Conservation (phyloP, 2,329 filamentous ascomycete genomes). For the Capronia epimyces region DNA sequence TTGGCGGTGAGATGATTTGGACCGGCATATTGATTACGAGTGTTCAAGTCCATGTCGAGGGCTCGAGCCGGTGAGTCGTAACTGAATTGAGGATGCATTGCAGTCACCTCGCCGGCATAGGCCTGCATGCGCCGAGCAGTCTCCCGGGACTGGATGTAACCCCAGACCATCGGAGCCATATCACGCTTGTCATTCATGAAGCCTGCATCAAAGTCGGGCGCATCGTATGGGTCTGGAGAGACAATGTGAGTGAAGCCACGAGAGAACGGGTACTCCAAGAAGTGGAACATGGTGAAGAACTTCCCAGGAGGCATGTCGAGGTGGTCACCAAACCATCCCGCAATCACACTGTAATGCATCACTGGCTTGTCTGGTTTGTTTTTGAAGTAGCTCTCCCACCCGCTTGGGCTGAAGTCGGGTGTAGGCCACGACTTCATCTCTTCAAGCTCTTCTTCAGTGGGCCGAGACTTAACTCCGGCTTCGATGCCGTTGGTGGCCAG, state of each 20-base stretch:
- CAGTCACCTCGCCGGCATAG: slow-evolving; percentile 66
- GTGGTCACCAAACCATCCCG: slow-evolving; percentile 51
- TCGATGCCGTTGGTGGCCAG: slow-evolving; percentile 75
- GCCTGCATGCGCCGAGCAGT: slow-evolving; percentile 72
- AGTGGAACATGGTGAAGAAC: slow-evolving; percentile 81
- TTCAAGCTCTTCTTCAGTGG: slow-evolving; percentile 61
- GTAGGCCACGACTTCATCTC: slow-evolving; percentile 69
- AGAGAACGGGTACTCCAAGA: slow-evolving; percentile 62
- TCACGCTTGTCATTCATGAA: slow-evolving; percentile 84
- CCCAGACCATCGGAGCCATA: slow-evolving; percentile 81
- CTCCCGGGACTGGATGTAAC: slow-evolving; percentile 76
- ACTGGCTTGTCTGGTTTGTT: slow-evolving; percentile 80
- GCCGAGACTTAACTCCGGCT: slow-evolving; percentile 71
- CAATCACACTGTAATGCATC: slow-evolving; percentile 77
- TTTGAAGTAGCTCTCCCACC: slow-evolving; percentile 79
- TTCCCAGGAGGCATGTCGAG: slow-evolving; percentile 65
- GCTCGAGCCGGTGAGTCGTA: slow-evolving; percentile 65
- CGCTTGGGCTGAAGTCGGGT: slow-evolving; percentile 61
- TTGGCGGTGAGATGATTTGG: slow-evolving; percentile 65
- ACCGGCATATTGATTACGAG: slow-evolving; percentile 69
- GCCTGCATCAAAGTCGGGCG: slow-evolving; percentile 71
- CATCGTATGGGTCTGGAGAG: slow-evolving; percentile 66
- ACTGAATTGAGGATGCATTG: slow-evolving; percentile 64
- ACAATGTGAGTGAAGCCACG: slow-evolving; percentile 66
- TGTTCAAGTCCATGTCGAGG: slow-evolving; percentile 67